Evolutionary conservation across 257 asterid species (phyloP).

Genomic region (Solanum chmielewskii): DNA sequence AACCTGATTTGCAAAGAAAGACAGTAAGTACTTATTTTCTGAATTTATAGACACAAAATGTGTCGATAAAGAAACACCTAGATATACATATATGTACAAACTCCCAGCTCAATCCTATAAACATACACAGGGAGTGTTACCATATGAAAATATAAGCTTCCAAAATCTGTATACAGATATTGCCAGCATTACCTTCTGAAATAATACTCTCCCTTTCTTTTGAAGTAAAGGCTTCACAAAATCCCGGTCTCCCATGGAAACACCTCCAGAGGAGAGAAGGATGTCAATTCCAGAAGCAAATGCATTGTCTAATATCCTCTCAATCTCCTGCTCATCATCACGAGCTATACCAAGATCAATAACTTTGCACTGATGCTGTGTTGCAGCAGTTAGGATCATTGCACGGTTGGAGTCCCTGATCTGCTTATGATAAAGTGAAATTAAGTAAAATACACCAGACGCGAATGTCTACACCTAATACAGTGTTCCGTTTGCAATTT

Average conservation of each 20-base stretch:
- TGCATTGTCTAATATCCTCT: conserved; percentile 48
- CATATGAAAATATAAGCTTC: neutral
- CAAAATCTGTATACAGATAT: neutral
- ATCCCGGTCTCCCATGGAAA: conserved; percentile 99
- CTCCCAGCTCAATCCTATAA: neutral
- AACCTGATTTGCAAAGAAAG: conserved; percentile 35
- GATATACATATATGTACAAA: neutral
- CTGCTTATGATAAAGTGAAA: conserved; percentile 22
- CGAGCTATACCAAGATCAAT: conserved; percentile 82
- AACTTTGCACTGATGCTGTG: conserved; percentile 65
- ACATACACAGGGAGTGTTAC: neutral
- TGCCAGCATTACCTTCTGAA: conserved; percentile 60
- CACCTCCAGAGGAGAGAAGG: conserved; percentile 90
- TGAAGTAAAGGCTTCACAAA: conserved; percentile 80
- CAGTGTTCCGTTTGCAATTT: neutral
- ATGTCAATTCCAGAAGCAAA: conserved; percentile 67
- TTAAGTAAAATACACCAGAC: neutral
- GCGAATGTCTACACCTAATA: neutral
- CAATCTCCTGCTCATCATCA: conserved; percentile 65
- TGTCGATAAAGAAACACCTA: neutral
- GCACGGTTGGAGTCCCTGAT: conserved; percentile 97
- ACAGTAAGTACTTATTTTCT: neutral
- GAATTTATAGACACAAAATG: neutral
- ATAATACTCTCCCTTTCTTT: conserved; percentile 59
- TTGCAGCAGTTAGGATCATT: conserved; percentile 74